phyloP scores from a whole-genome alignment of 768 basidiomycete genomes.

The Saitozyma sp. region DNA sequence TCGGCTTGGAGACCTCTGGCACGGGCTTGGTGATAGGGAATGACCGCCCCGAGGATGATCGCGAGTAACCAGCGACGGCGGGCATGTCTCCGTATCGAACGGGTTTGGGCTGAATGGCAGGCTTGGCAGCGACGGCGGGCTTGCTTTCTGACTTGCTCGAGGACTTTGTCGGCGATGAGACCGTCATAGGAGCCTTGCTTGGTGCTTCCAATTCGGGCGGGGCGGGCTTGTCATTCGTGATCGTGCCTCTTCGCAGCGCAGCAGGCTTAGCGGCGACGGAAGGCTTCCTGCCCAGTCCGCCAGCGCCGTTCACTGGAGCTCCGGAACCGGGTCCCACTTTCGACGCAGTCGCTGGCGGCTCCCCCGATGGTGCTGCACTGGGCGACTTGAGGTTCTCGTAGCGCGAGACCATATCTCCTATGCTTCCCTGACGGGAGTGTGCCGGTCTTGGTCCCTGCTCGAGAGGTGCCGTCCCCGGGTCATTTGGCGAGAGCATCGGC shows the following conservation, averaged over 20 bases:
- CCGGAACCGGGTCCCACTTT: not conserved
- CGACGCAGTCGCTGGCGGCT: not conserved
- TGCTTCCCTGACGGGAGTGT: conserved; percentile 40
- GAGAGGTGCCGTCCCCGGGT: not conserved
- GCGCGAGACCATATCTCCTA: conserved; percentile 44
- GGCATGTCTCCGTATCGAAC: conserved; percentile 18
- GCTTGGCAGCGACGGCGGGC: conserved; percentile 4
- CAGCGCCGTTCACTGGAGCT: not conserved
- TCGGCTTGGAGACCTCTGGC: conserved; percentile 1
- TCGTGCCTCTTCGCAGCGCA: conserved; percentile 22
- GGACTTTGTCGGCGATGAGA: not conserved
- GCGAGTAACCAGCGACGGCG: conserved; percentile 23
- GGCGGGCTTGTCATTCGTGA: conserved; percentile 1
- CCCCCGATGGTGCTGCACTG: conserved; percentile 4
- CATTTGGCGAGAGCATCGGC: conserved; percentile 6
- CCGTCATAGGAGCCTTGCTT: not conserved
- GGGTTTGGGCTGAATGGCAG: conserved; percentile 10
- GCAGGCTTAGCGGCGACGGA: conserved; percentile 28
- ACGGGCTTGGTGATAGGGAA: conserved; percentile 36
- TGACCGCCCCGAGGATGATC: conserved; percentile 32
- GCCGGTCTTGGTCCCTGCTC: conserved; percentile 12
- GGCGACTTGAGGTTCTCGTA: conserved; percentile 39
- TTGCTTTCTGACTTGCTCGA: not conserved
- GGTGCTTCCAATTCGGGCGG: not conserved
- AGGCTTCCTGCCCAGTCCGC: conserved; percentile 31